Percentiles rank a stretch among this genome's conserved stretches.
phyloP scores from a whole-genome alignment of 257 asterid genomes.

The Solanum arcanum region DNA sequence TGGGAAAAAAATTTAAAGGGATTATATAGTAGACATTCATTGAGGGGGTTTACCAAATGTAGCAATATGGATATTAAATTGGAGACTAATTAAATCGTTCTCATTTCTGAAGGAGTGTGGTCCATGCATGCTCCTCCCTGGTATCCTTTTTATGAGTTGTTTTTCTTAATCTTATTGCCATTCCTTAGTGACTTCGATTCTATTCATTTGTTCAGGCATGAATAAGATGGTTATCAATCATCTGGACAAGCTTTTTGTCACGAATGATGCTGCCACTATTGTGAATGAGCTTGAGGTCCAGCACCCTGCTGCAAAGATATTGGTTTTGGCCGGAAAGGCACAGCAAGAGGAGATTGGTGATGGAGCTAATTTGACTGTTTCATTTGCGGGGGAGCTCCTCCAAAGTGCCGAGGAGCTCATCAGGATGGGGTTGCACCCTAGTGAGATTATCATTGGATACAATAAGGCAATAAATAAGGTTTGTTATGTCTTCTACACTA shows the following conservation, averaged over 20 bases:
- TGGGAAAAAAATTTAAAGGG: not conserved
- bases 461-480: slow-evolving; percentile 82
- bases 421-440: slow-evolving; percentile 96
- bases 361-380: slow-evolving; percentile 85
- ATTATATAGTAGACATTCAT: not conserved
- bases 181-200: not conserved
- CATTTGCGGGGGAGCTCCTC: slow-evolving; percentile 97
- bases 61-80: not conserved
- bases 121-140: not conserved
- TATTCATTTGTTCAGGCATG: slow-evolving; percentile 51
- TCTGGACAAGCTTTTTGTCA: slow-evolving; percentile 84
- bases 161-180: not conserved
- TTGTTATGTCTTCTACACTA: not conserved
- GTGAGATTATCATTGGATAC: slow-evolving; percentile 86
- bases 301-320: slow-evolving; percentile 97
- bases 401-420: slow-evolving; percentile 95
- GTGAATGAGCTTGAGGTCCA: slow-evolving; percentile 95
- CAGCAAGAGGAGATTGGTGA: slow-evolving; percentile 97
- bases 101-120: not conserved
- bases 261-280: slow-evolving; percentile 95
- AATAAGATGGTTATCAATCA: slow-evolving; percentile 97
- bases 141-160: not conserved
- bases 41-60: not conserved
- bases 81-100: not conserved
- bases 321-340: slow-evolving; percentile 95